phyloP scores from a whole-genome alignment of 352 stramenopile genomes.

The Phytophthora tubulina region DNA sequence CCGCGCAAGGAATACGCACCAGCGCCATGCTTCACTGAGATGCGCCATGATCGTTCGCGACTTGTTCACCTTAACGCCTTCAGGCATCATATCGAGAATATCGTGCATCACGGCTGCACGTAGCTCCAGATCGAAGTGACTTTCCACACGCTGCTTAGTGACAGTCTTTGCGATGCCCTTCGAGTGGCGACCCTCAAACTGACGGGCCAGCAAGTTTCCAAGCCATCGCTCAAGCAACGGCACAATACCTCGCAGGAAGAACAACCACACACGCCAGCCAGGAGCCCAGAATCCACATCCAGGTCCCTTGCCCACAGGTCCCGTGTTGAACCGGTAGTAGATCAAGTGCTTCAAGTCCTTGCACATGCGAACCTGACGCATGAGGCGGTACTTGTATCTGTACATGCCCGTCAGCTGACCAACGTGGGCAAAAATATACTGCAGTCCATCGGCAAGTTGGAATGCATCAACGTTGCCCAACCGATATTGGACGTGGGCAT shows the following conservation, averaged over 20 bases:
- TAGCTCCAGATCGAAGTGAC: conserved; percentile 99
- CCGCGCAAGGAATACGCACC: conserved; percentile 44
- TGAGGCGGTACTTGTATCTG: conserved; percentile 99
- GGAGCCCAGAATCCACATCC: conserved; percentile 99
- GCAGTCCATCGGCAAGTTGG: conserved; percentile 98
- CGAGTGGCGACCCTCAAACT: conserved; percentile 99
- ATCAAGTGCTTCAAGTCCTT: conserved; percentile 99
- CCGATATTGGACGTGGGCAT: conserved; percentile 99
- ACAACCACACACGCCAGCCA: conserved; percentile 99
- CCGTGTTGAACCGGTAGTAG: conserved; percentile 99
- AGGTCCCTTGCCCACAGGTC: conserved; percentile 98
- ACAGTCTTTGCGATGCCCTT: conserved; percentile 99
- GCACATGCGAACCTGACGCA: conserved; percentile 98
- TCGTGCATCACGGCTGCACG: conserved; percentile 99
- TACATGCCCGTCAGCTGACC: conserved; percentile 99
- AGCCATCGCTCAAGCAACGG: conserved; percentile 99
- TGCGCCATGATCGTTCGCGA: conserved; percentile 98
- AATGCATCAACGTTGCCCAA: conserved; percentile 99
- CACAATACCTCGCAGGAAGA: conserved; percentile 99
- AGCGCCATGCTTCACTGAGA: conserved; percentile 98
- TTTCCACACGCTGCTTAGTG: conserved; percentile 99
- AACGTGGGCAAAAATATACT: conserved; percentile 99
- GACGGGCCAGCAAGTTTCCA: conserved; percentile 98
- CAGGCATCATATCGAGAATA: conserved; percentile 99
- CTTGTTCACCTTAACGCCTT: conserved; percentile 99